Conservation (phyloP, 306 rosid genomes). For the Lathyrus sativus region DNA sequence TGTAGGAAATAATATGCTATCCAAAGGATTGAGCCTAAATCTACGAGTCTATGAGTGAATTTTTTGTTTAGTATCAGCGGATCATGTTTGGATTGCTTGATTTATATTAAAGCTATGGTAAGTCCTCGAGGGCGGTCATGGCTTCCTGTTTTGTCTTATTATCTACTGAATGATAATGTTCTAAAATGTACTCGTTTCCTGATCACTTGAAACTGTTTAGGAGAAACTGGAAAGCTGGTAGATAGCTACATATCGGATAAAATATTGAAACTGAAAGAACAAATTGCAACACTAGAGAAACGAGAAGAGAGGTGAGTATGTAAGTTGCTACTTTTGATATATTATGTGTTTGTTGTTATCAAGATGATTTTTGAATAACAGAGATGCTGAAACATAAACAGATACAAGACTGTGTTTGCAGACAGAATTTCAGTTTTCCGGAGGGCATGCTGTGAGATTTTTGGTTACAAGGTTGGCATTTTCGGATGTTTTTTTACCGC, state of each 20-base stretch:
- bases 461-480: slow-evolving; percentile 86
- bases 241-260: slow-evolving; percentile 88
- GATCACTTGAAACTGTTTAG: slow-evolving; percentile 50
- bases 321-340: slow-evolving; percentile 21
- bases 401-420: slow-evolving; percentile 96
- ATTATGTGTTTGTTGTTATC: slow-evolving; percentile 23
- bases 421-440: slow-evolving; percentile 95
- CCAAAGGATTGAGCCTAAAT: neutral
- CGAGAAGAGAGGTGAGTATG: slow-evolving; percentile 84
- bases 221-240: slow-evolving; percentile 80
- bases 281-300: slow-evolving; percentile 91
- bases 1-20: neutral
- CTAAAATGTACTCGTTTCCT: slow-evolving; percentile 26
- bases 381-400: slow-evolving; percentile 51
- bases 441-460: slow-evolving; percentile 97
- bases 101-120: neutral
- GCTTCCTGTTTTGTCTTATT: slow-evolving; percentile 7
- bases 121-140: slow-evolving; percentile 14
- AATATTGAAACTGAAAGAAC: slow-evolving; percentile 78
- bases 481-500: slow-evolving; percentile 24
- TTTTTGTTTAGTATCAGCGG: neutral
- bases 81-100: slow-evolving; percentile 4
- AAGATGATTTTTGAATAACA: slow-evolving; percentile 33
- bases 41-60: neutral
- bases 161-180: slow-evolving; percentile 16